Evolutionary conservation across 2,329 filamentous ascomycete genomes (phyloP).

Genomic region (Ceratocystiopsis sp.): DNA sequence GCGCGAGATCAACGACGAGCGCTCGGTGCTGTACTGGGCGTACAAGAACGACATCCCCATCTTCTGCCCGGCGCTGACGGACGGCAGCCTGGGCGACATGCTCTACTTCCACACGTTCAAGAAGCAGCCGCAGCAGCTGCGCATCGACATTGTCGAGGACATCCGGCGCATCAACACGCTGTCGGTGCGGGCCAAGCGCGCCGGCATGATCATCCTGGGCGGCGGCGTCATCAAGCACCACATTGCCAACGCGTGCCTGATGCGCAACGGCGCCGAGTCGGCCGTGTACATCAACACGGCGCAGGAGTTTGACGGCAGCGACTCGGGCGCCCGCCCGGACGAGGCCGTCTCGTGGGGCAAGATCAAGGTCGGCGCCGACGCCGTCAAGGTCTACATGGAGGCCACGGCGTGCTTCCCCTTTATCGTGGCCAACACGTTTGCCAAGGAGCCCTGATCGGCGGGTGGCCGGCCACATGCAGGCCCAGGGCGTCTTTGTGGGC

Average conservation of each 20-base stretch:
- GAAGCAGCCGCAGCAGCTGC: slow-evolving; percentile 61
- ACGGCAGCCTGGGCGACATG: slow-evolving; percentile 94
- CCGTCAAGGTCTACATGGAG: slow-evolving; percentile 65
- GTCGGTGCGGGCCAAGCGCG: slow-evolving; percentile 68
- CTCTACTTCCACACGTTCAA: slow-evolving; percentile 97
- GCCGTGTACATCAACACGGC: slow-evolving; percentile 97
- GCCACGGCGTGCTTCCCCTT: slow-evolving; percentile 49
- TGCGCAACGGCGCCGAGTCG: slow-evolving; percentile 93
- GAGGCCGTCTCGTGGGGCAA: slow-evolving; percentile 98
- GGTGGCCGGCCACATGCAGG: too few species aligned
- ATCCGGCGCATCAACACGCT: slow-evolving; percentile 88
- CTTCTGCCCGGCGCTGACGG: slow-evolving; percentile 90
- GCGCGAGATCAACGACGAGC: slow-evolving; percentile 83
- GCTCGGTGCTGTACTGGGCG: slow-evolving; percentile 92
- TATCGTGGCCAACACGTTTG: slow-evolving; percentile 51
- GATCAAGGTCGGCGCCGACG: slow-evolving; percentile 76
- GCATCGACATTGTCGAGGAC: slow-evolving; percentile 84
- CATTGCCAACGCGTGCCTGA: slow-evolving; percentile 91
- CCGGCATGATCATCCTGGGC: slow-evolving; percentile 89
- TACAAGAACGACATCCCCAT: slow-evolving; percentile 94
- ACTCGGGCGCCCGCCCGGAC: slow-evolving; percentile 85
- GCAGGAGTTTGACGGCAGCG: slow-evolving; percentile 93
- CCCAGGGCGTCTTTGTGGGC: too few species aligned
- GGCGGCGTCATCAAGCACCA: slow-evolving; percentile 96
- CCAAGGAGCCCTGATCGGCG: slow-evolving; percentile 24